Evolutionary conservation across 306 rosid genomes (phyloP), one percentile per base, ranked within the genome.

Genomic region (Lathyrus oleraceus): DNA sequence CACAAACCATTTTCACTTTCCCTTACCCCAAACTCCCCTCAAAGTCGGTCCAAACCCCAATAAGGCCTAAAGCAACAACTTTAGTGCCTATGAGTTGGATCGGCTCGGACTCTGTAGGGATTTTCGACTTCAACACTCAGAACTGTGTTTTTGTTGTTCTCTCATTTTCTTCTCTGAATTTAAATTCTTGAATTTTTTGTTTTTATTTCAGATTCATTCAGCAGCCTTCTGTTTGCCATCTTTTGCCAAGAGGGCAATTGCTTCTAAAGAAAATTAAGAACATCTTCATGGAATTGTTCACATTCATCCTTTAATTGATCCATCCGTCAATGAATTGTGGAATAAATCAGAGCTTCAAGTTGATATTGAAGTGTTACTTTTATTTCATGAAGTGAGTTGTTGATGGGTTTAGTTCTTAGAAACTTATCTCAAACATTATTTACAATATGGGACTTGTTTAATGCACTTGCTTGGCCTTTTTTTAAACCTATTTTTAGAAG

Each of bases 221-320:
- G 97, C 99, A 4, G 89, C 99, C 57, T 95, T 95, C 95, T 95
- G 99, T 64, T 79, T 95, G 77, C 97, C 97, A 25, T 86, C 99
- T 40, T 95, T 95, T 85, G 99, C 99, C 4, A 87, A 84, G 87
- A 94, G 83, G 80, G 88, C 83, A 20, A 95, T 95, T 52, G 88
- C 82, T 38, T 61, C 89, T 47, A 86, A 86, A 71, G 71, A 79
- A 53, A 82, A 70, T 4, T 89, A 85, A 85, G 78, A 66, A 72
- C 35, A 70, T 15, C 70, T 23, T 73, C 61, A 11, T 30, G 71
- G 63, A 75, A 52, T 48, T 60, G 42, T 61, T 56, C 52, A 35
- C 51, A 17, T 71, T 49, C 59, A 39, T 51, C 79, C 43, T 15
- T 35, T 45, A 54, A 13, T 69, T 35, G 69, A 77, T 70, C 70